Percentiles rank a stretch among this genome's conserved stretches.
Conservation (phyloP, 2,329 filamentous ascomycete species). For the Colletotrichum euphorbiae region DNA sequence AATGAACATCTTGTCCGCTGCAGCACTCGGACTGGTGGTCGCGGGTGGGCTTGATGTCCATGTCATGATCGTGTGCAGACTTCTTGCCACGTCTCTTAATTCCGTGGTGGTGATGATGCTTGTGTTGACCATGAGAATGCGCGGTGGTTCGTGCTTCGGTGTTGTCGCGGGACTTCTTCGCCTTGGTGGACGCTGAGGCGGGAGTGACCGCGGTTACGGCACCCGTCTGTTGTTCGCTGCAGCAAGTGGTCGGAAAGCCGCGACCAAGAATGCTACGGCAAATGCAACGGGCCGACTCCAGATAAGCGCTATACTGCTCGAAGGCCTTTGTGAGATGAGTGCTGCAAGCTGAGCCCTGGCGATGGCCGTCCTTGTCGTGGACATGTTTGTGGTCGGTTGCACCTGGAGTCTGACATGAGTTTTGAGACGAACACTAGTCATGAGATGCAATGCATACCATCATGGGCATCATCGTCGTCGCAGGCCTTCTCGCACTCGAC, state of each 20-base stretch:
- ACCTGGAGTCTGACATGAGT: conserved; percentile 20
- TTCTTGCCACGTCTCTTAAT: conserved; percentile 42
- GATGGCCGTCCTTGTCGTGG: conserved; percentile 46
- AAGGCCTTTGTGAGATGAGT: conserved; percentile 49
- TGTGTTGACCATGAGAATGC: conserved; percentile 40
- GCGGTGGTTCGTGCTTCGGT: conserved; percentile 27
- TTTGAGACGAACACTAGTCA: conserved; percentile 8
- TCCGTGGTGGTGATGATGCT: conserved; percentile 40
- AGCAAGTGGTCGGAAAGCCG: conserved; percentile 46
- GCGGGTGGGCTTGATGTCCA: conserved; percentile 13
- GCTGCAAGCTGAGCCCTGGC: conserved; percentile 46
- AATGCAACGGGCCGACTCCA: conserved; percentile 53
- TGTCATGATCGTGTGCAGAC: conserved; percentile 29
- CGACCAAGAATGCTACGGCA: conserved; percentile 49
- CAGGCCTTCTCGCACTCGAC: conserved; percentile 48
- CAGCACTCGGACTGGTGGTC: conserved; percentile 29
- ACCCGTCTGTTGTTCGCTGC: conserved; percentile 35
- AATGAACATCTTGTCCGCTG: conserved; percentile 18
- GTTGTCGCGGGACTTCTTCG: background rate
- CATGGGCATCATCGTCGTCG: conserved; percentile 42
- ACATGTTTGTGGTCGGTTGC: conserved; percentile 43
- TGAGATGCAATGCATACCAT: conserved; percentile 41
- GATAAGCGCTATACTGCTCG: conserved; percentile 50
- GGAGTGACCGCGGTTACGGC: conserved; percentile 17
- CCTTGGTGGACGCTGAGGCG: conserved; percentile 6